Conservation (phyloP, 2,329 filamentous ascomycete genomes). For the Claviceps sorghi region DNA sequence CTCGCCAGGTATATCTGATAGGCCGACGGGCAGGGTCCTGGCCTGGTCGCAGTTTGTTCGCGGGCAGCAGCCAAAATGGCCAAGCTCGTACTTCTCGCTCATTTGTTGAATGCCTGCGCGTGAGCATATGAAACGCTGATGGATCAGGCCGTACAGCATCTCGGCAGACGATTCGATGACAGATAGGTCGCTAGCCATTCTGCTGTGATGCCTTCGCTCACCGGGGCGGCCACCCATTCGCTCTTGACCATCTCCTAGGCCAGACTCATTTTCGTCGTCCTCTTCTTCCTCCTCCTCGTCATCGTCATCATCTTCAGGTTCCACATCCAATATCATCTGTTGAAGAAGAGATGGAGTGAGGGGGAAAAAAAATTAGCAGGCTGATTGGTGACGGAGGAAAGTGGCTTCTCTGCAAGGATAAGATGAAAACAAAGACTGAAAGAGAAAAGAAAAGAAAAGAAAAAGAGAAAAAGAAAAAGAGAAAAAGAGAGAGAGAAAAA, state of each 20-base stretch:
- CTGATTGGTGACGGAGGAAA: not conserved
- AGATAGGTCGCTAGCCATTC: constrained; percentile 83
- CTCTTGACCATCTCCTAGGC: constrained; percentile 43
- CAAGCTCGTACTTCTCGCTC: constrained; percentile 96
- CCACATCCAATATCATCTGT: constrained; percentile 93
- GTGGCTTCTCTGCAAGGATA: not conserved
- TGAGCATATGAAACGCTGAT: constrained; percentile 96
- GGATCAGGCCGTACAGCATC: constrained; percentile 93
- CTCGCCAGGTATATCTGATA: constrained; percentile 87
- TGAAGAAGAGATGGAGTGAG: not conserved
- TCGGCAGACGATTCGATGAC: constrained; percentile 97
- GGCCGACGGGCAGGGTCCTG: constrained; percentile 80
- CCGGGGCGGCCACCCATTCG: constrained; percentile 24
- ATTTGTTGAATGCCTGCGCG: constrained; percentile 95
- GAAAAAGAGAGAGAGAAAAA: not conserved
- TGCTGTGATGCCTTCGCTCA: constrained; percentile 63
- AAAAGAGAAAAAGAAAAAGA: not conserved
- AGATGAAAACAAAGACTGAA: too few relatives aligned
- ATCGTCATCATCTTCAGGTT: constrained; percentile 86
- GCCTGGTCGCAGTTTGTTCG: constrained; percentile 82
- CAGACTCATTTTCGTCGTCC: constrained; percentile 58
- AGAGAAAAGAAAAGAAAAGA: too few relatives aligned
- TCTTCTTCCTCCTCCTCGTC: constrained; percentile 69
- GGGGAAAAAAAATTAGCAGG: not conserved
- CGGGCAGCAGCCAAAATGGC: constrained; percentile 93